Evolutionary conservation across 78 protist genomes (phyloP), one percentile per base, ranked within the genome.

Genomic region (Speleostelium caveatum): DNA sequence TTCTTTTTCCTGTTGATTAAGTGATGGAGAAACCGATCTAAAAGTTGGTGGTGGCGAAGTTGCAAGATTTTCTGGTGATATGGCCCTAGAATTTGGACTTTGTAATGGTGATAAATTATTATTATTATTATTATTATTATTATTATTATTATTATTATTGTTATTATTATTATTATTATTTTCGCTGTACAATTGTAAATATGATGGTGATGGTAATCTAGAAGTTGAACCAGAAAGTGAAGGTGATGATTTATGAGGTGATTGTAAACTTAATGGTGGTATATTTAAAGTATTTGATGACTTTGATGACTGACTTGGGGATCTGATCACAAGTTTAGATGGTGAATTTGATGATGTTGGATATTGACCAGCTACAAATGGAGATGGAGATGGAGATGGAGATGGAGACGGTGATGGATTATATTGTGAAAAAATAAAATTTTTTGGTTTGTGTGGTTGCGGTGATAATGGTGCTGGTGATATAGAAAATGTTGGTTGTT

Each of bases 151-250:
- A 26, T 17, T 26, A 69, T 69, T 69, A 16, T 22, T 26, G 28
- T 45, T 28, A 41, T 68, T n/a, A 42, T 42, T 68, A 68, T 68
- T 26, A 45, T 68, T 68, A 68, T 68, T 42, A 45, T 69, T 49
- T 0, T 69, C 16, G 14, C 16, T 28, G 16, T 4, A n/a, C 12
- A 5, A 65, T 30, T 32, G 33, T 26, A 28, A 59, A 14, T 16
- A 33, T 73, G 80, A 36, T 55, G 67, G 65, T n/a, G 71, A 24
- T 62, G 73, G 73, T 28, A 75, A 65, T 28, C 65, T 10, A 35
- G 87, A 41, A 2, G 75, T n/a, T 35, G 55, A 35, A 3, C 60
- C 24, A 26, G 22, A 41, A 41, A 58, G 26, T 26, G 75, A 68
- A 14, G 55, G 36, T 42, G 75, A 35, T 10, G 53, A n/a, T 45